Conservation (phyloP, 2,329 filamentous ascomycete species). For the Trichothecium sympodiale region DNA sequence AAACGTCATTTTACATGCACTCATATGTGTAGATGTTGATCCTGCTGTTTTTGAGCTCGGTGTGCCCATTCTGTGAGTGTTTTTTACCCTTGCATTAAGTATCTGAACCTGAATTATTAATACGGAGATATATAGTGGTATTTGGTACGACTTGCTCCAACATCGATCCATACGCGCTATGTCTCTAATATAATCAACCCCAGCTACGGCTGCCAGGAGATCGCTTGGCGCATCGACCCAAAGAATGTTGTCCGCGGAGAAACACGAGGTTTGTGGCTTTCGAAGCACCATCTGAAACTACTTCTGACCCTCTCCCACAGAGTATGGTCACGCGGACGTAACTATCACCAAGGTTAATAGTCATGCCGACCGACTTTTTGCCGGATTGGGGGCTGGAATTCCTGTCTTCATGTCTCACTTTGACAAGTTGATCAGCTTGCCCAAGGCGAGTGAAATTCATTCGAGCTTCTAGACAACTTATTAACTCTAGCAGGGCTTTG, state of each 20-base stretch:
- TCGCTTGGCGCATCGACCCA: slow-evolving; percentile 55
- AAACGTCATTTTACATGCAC: slow-evolving; percentile 1
- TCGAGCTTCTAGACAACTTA: too few relatives aligned
- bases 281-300: slow-evolving; percentile 1
- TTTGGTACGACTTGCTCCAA: slow-evolving; percentile 5
- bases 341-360: slow-evolving; percentile 44
- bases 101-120: slow-evolving; percentile 4
- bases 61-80: slow-evolving; percentile 14
- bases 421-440: slow-evolving; percentile 71
- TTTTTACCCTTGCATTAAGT: neutral
- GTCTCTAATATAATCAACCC: slow-evolving; percentile 17
- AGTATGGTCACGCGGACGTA: slow-evolving; percentile 63
- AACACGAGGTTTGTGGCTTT: slow-evolving; percentile 26
- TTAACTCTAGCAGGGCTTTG: slow-evolving; percentile 37
- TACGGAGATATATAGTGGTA: slow-evolving; percentile 12
- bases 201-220: slow-evolving; percentile 51
- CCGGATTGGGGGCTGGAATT: slow-evolving; percentile 46
- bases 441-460: slow-evolving; percentile 26
- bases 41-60: slow-evolving; percentile 57
- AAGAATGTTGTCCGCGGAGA: slow-evolving; percentile 41
- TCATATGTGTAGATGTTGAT: slow-evolving; percentile 47
- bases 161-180: slow-evolving; percentile 1
- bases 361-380: slow-evolving; percentile 70
- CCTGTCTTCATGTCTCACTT: slow-evolving; percentile 65
- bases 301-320: slow-evolving; percentile 15